Evolutionary conservation across 1,139 yeast species (phyloP), one percentile per base, ranked within the genome.

Genomic region (Yamadazyma atmosphaerica): DNA sequence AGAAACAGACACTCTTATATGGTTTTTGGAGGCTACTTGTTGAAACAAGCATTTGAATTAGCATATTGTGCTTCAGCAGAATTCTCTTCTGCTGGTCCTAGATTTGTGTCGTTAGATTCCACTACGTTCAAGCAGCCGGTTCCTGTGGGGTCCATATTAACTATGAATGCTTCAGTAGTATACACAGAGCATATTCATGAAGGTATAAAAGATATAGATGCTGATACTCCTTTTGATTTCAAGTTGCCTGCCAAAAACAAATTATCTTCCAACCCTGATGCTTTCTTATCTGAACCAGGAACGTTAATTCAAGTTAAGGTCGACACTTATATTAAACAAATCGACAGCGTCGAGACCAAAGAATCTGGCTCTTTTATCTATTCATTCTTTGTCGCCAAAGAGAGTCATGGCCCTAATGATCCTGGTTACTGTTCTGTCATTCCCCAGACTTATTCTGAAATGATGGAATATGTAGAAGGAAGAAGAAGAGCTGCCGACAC

Each of bases 21-120:
- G 90, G 86, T 89, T 37, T 89, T 89, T 60, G 97, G 97, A 49
- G 97, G 97, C 19, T 89, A 89, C 56, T 68, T 89, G 55, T 77
- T 89, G 67, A 81, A 96, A 61, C 96, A 88, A 63, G 81, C 96
- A 4, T 89, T 89, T 60, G 97, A 89, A 60, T 76, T 89, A 52
- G 97, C 96, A 2, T 89, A 89, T 60, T 86, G 95, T 62, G 81
- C 94, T 13, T 87, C 96, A 10, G 95, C 96, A 4, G 87, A 94
- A 2, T 87, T 89, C 54, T 73, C 95, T 1, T 81, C 81, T 46
- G 81, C 90, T 10, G 81, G 84, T 37, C 96, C 97, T 28, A 73
- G 96, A 54, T 89, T 89, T 52, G 88, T 88, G 6, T 86, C 96
- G 2, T 73, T 89, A 51, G 97, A 89, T 59, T 83, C 95, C 17